These are phyloP conservation scores for Vigna angularis DNA, from an alignment of 306 rosid species.

Conservation along the genomic window DNA sequence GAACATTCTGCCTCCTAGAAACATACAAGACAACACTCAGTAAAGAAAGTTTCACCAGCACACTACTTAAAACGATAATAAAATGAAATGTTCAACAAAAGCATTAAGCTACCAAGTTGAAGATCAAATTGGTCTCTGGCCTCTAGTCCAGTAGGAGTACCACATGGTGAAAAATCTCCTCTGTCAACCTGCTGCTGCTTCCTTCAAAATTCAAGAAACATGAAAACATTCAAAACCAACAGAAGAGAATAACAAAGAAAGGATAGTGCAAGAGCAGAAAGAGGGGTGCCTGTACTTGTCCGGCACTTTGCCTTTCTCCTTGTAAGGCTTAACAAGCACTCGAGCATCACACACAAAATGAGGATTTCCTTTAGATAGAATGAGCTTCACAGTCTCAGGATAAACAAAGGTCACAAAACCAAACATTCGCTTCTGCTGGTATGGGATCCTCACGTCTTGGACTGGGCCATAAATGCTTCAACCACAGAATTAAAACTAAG, in stretches of 20 bases:
- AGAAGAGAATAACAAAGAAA: not conserved
- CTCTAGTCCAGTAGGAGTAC: conserved; percentile 88
- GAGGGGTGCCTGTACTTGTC: conserved; percentile 88
- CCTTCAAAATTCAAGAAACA: conserved; percentile 56
- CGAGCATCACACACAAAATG: conserved; percentile 98
- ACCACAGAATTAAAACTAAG: not conserved
- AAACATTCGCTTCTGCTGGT: conserved; percentile 98
- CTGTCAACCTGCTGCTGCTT: conserved; percentile 84
- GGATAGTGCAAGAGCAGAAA: not conserved
- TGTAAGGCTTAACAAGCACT: conserved; percentile 98
- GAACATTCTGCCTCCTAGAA: conserved; percentile 78
- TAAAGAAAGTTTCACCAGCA: not conserved
- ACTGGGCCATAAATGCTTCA: conserved; percentile 92
- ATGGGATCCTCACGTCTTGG: conserved; percentile 99
- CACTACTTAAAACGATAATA: not conserved
- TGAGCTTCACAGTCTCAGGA: conserved; percentile 92
- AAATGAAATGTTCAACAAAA: not conserved
- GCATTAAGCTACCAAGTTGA: conserved; percentile 71
- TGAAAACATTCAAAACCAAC: conserved; percentile 30
- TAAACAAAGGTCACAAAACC: conserved; percentile 95
- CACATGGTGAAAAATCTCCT: conserved; percentile 93
- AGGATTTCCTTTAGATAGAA: conserved; percentile 93
- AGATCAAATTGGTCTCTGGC: conserved; percentile 83
- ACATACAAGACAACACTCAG: not conserved
- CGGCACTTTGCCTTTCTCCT: conserved; percentile 97